These are phyloP conservation scores for Agrocybe praecox DNA, from an alignment of 768 basidiomycete genomes.

Conservation along the genomic window DNA sequence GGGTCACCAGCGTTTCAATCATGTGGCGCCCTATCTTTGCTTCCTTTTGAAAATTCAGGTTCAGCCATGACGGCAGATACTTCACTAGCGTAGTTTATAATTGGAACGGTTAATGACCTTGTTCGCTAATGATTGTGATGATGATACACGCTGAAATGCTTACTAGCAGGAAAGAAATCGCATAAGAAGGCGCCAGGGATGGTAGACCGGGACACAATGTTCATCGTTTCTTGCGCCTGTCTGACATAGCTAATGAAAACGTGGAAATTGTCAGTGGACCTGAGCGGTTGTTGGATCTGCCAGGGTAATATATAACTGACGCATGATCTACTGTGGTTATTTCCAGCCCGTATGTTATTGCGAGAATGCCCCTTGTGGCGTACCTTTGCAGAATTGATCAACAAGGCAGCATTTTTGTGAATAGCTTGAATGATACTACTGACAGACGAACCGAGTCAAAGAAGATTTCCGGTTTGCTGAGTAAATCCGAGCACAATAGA, in stretches of 20 bases:
- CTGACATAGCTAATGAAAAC: not conserved
- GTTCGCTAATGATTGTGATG: too few relatives aligned
- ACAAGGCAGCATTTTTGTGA: too few relatives aligned
- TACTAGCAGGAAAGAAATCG: constrained; percentile 8
- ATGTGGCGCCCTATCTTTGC: constrained; percentile 4
- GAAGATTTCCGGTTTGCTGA: constrained; percentile 1
- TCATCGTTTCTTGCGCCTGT: constrained; percentile 10
- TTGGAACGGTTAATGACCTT: too few relatives aligned
- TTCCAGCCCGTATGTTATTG: constrained; percentile 10
- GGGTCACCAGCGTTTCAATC: constrained; percentile 7
- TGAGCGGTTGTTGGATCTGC: too few relatives aligned
- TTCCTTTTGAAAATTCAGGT: constrained; percentile 1
- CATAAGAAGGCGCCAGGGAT: constrained; percentile 11
- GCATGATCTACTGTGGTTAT: not conserved
- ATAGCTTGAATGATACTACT: not conserved
- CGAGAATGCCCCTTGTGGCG: constrained; percentile 3
- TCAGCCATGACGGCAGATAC: constrained; percentile 1
- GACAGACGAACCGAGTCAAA: constrained; percentile 5
- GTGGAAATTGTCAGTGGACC: too few relatives aligned
- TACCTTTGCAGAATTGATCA: not conserved
- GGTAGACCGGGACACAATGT: constrained; percentile 6
- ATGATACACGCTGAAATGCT: too few relatives aligned
- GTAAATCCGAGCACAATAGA: constrained; percentile 2
- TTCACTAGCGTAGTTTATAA: too few relatives aligned
- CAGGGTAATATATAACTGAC: too few relatives aligned